These are phyloP conservation scores for Dinochytrium kinnereticum DNA, from an alignment of 371 early-diverging fungal species.

Conservation along the genomic window DNA sequence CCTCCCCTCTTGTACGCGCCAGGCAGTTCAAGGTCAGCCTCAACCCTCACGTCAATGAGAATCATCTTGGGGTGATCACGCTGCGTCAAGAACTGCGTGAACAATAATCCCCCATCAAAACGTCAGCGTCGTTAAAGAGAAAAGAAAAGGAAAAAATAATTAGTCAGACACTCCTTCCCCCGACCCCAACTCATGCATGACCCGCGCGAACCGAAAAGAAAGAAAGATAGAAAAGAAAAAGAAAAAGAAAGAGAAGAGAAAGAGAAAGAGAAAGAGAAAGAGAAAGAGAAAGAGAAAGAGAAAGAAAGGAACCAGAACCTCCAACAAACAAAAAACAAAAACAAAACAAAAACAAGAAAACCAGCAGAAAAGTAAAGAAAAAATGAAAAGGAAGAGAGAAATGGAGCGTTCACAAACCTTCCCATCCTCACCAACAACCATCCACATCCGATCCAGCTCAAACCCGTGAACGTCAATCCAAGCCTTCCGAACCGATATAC, in stretches of 20 bases:
- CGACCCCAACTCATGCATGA: too few relatives aligned
- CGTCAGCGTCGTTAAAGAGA: too few relatives aligned
- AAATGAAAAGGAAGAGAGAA: too few relatives aligned
- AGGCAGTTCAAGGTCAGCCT: conserved; percentile 2
- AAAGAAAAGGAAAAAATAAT: not conserved
- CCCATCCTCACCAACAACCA: conserved; percentile 31
- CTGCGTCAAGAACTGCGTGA: conserved; percentile 30
- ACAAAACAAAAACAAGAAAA: not conserved
- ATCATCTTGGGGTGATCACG: conserved; percentile 35
- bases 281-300: too few relatives aligned
- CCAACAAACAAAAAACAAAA: too few relatives aligned
- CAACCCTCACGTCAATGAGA: conserved; percentile 29
- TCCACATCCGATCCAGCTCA: conserved; percentile 51
- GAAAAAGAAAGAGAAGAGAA: too few relatives aligned
- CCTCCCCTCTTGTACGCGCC: conserved; percentile 32
- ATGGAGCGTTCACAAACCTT: conserved; percentile 1
- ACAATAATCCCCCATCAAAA: not conserved
- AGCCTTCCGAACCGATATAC: conserved; percentile 16
- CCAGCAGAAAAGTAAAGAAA: too few relatives aligned
- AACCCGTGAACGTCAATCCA: conserved; percentile 31
- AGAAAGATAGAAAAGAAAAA: too few relatives aligned
- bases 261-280: too few relatives aligned
- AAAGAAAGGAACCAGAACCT: too few relatives aligned
- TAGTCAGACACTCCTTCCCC: not conserved
- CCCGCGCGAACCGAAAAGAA: not conserved